A percentile compares a stretch with the other conserved stretches of the same genome.
These are phyloP conservation scores for Heliamphora exappendiculata DNA, from an alignment of 148 eudicot species.

Conservation along the genomic window DNA sequence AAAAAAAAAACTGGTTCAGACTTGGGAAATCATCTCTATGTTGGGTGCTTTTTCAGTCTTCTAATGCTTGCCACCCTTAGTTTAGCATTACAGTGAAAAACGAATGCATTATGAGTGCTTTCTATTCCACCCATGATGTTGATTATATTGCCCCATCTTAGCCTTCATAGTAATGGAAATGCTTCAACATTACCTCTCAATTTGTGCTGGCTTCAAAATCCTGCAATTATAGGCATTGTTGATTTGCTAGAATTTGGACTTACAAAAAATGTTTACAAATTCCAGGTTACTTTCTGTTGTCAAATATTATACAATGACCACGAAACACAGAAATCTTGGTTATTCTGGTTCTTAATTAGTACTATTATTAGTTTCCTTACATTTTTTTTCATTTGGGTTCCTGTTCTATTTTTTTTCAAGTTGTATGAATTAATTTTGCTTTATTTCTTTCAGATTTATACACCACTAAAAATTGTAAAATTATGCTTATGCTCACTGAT, in stretches of 20 bases:
- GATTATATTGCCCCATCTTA: background rate
- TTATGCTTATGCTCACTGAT: slow-evolving; percentile 3
- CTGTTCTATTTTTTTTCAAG: background rate
- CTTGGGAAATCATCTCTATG: too few species aligned
- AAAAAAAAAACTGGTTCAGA: too few species aligned
- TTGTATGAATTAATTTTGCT: background rate
- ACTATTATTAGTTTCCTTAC: background rate
- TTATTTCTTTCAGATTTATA: background rate
- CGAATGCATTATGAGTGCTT: background rate
- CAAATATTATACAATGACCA: background rate
- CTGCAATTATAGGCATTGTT: background rate
- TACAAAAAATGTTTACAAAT: background rate
- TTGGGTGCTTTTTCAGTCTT: too few species aligned
- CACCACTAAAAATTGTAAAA: background rate
- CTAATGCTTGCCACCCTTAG: background rate
- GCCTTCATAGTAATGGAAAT: background rate
- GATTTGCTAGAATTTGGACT: slow-evolving; percentile 1
- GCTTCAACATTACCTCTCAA: background rate
- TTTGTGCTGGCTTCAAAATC: background rate
- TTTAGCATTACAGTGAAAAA: background rate
- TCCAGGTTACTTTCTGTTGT: background rate
- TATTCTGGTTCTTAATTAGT: background rate
- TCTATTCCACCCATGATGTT: background rate
- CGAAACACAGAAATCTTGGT: background rate
- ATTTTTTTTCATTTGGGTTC: background rate